Evolutionary conservation across 495 filamentous ascomycete species (phyloP).

Genomic region (Aspergillus baeticus): DNA sequence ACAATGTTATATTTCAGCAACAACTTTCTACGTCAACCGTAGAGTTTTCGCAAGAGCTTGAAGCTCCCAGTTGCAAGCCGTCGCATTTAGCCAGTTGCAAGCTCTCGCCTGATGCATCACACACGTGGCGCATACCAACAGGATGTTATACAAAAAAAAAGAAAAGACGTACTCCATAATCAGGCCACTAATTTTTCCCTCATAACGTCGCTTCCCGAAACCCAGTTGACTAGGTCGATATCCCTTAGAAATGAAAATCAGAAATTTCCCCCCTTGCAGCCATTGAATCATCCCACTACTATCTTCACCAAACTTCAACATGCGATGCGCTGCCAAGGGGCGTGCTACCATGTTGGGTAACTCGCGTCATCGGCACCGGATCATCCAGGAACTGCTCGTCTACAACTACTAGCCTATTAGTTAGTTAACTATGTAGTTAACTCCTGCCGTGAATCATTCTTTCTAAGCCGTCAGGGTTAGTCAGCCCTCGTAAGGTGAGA

Average conservation of each 20-base stretch:
- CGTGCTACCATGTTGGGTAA: neutral
- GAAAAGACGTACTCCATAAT: neutral
- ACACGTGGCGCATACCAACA: conserved; percentile 8
- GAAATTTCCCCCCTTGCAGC: conserved; percentile 4
- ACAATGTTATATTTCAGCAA: too few species aligned
- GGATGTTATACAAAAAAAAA: conserved; percentile 3
- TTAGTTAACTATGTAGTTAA: too few species aligned
- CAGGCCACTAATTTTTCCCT: neutral
- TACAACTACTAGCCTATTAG: too few species aligned
- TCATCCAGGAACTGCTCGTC: neutral
- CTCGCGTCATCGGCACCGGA: neutral
- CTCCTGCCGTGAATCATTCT: neutral
- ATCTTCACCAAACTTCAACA: neutral
- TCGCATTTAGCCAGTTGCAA: too few species aligned
- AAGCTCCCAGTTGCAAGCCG: too few species aligned
- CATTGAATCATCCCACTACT: conserved; percentile 5
- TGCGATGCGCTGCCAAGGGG: neutral
- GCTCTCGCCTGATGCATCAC: neutral
- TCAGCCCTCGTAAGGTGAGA: neutral
- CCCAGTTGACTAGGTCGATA: too few species aligned
- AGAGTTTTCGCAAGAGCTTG: too few species aligned
- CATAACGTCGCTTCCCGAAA: too few species aligned
- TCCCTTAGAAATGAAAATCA: neutral
- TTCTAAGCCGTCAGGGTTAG: neutral
- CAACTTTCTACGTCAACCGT: too few species aligned